Conservation (phyloP, 225 moss, liverwort and hornwort genomes). For the Physcomitrium patens region DNA sequence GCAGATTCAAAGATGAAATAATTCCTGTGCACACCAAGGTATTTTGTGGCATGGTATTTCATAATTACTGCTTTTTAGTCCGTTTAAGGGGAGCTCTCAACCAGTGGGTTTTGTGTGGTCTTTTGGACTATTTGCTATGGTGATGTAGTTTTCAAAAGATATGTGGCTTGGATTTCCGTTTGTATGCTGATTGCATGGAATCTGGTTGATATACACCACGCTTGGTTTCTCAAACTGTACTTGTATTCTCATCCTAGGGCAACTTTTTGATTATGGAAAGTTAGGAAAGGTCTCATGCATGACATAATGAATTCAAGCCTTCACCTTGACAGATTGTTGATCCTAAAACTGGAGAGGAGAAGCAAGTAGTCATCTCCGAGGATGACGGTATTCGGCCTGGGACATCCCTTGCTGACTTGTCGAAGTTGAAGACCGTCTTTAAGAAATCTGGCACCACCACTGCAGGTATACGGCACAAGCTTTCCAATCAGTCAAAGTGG, state of each 20-base stretch:
- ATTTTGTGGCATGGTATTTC: conserved; percentile 17
- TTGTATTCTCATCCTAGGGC: conserved; percentile 5
- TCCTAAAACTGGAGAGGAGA: conserved; percentile 83
- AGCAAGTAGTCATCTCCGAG: conserved; percentile 58
- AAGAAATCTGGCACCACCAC: conserved; percentile 84
- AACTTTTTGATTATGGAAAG: conserved; percentile 22
- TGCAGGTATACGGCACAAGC: conserved; percentile 43
- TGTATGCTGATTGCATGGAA: conserved; percentile 17
- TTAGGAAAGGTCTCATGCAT: conserved; percentile 8
- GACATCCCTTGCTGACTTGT: conserved; percentile 59
- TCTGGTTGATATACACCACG: not conserved
- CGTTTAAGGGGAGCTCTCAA: not conserved
- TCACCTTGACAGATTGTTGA: conserved; percentile 56
- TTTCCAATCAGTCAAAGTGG: not conserved
- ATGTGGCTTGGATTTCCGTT: not conserved
- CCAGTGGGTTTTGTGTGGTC: not conserved
- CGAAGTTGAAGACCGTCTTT: conserved; percentile 82
- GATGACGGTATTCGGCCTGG: conserved; percentile 84
- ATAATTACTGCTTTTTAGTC: not conserved
- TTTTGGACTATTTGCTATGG: not conserved
- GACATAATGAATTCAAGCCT: conserved; percentile 17
- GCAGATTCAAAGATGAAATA: conserved; percentile 85
- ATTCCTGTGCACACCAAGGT: conserved; percentile 84
- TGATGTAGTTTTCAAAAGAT: not conserved
- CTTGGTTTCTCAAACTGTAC: not conserved